Evolutionary conservation across 2,329 filamentous ascomycete genomes (phyloP), one percentile per base, ranked within the genome.

Genomic region (Fusarium sp.): DNA sequence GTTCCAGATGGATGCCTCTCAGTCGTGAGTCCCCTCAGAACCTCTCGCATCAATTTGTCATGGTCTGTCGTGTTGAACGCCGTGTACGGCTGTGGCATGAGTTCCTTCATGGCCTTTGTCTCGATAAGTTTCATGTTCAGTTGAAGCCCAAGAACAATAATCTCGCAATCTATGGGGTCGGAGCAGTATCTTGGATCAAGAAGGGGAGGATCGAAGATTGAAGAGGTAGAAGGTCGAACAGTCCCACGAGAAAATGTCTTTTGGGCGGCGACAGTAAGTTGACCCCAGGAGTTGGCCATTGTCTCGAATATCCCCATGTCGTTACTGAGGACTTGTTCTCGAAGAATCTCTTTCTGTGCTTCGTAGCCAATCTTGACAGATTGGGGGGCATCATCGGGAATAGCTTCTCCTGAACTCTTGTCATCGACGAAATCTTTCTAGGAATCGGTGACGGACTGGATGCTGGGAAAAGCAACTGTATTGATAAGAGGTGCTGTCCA

Each of bases 401-500:
- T 3, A 1, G 47, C 58, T 16, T 64, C 10, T 10, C 13, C 65
- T 2, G 62, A 66, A n/a, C 65, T 65, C n/a, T 57, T 63, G 11
- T 50, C 35, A n/a, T 35, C 14, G 27, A 69, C 34, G 14, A 62
- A 64, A 14, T 62, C 14, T 37, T 62, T 24, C 69, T 37, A 68
- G 8, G 62, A 57, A 6, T 63, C 24, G 4, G 57, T 66, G 8
- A 64, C 65, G 9, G 45, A 65, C 4, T 42, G 37, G 22, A 73
- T 61, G 42, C 11, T 60, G 16, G 66, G 42, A 7, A 69, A 72
- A 6, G 52, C 69, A 47, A 69, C 65, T 0, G 65, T 71, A 57
- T 65, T 72, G 34, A 72, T 60, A 13, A 72, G 60, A 8, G 70
- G 69, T 5, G 70, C 69, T 42, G 70, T 72, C 61, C 61, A 72